These are phyloP conservation scores for Metrosideros polymorpha DNA, from an alignment of 441 rosid species.

Conservation along the genomic window DNA sequence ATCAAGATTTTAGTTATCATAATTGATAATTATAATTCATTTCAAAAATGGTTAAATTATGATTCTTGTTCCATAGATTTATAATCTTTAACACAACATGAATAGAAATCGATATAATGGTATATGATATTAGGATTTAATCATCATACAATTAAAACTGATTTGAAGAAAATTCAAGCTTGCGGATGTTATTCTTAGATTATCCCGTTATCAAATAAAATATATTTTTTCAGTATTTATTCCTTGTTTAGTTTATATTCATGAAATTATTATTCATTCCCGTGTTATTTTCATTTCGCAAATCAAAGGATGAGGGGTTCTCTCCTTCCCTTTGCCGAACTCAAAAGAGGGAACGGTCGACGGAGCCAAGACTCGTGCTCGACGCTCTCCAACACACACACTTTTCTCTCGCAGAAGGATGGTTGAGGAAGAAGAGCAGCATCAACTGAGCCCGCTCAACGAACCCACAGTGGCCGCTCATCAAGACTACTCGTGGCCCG, in stretches of 20 bases:
- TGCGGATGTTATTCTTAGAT: background rate
- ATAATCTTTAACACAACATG: background rate
- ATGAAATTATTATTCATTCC: background rate
- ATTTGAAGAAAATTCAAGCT: background rate
- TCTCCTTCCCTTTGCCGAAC: background rate
- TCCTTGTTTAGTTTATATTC: background rate
- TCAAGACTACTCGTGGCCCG: constrained; percentile 23
- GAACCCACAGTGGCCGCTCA: constrained; percentile 8
- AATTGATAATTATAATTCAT: background rate
- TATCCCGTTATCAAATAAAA: background rate
- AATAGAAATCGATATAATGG: background rate
- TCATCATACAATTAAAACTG: background rate
- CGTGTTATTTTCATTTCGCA: background rate
- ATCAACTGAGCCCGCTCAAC: constrained; percentile 1
- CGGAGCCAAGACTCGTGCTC: background rate
- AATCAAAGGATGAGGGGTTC: background rate
- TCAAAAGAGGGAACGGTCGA: background rate
- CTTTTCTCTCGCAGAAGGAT: background rate
- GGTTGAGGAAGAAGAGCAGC: constrained; percentile 17
- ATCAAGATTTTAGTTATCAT: background rate
- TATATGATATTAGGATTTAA: background rate
- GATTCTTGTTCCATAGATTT: background rate
- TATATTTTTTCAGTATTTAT: background rate
- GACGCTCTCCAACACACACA: background rate
- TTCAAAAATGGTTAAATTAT: background rate